These are phyloP conservation scores for Pythium diclinum DNA, from an alignment of 352 stramenopile species.

Conservation along the genomic window DNA sequence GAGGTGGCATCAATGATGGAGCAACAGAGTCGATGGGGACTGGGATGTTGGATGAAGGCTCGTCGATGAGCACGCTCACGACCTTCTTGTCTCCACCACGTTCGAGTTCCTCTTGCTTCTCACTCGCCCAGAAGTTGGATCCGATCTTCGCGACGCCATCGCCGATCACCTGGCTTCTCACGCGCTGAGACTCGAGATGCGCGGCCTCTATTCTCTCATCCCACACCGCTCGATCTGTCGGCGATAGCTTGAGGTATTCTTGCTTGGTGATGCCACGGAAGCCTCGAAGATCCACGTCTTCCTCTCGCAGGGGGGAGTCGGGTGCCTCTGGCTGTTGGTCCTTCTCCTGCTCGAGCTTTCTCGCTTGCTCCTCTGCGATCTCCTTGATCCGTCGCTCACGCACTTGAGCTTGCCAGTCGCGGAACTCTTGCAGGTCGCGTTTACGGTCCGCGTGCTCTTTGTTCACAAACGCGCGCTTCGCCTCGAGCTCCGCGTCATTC, in stretches of 20 bases:
- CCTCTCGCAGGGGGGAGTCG: conserved; percentile 13
- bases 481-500: conserved; percentile 81
- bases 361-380: conserved; percentile 42
- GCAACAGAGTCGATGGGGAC: not conserved
- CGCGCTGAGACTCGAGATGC: conserved; percentile 38
- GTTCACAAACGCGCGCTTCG: conserved; percentile 71
- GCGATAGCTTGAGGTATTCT: conserved; percentile 49
- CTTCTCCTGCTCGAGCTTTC: conserved; percentile 40
- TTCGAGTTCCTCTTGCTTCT: conserved; percentile 20
- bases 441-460: conserved; percentile 70
- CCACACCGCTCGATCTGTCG: conserved; percentile 48
- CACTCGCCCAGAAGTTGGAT: conserved; percentile 45
- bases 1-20: not conserved
- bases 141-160: conserved; percentile 45
- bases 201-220: conserved; percentile 55
- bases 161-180: conserved; percentile 36
- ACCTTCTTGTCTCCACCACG: conserved; percentile 1
- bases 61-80: conserved; percentile 6
- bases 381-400: conserved; percentile 59
- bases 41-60: not conserved
- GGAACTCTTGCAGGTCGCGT: conserved; percentile 69
- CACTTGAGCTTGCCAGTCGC: conserved; percentile 72
- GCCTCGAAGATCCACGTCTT: conserved; percentile 41
- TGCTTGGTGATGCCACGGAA: conserved; percentile 67
- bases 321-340: conserved; percentile 31